Base-by-base conservation (phyloP, 2,329 filamentous ascomycete species). In the Madurella fahalii region DNA sequence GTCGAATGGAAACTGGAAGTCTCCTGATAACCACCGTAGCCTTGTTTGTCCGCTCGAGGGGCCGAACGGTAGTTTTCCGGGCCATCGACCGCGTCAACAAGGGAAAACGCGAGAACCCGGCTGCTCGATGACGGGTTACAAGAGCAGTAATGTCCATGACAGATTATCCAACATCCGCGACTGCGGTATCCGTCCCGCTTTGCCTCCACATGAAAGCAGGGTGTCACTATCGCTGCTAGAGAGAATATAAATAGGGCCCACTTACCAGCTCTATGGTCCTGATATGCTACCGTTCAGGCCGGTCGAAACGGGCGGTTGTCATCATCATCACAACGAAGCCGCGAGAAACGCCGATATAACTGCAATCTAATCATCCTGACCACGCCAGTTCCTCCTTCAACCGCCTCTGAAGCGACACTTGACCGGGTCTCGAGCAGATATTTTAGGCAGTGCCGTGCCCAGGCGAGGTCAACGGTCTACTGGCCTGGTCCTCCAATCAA, bases 281-380 rank as follows among this genome's bases (percentile, higher is more conserved):
- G 53, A 58, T 48, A 51, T 58, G 37, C 39, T 30, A 12, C 16
- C 43, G 25, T 25, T 25, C 25, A 56, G 56, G 56, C 56, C 56
- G 56, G 53, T 37, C 50, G 50, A 47, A 39, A 58, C 50, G 32
- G 32, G 53, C 44, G 50, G 48, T 40, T 31, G 42, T 44, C 47
- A 52, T 52, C 50, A 32, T 47, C 41, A 30, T 57, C 54, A 57
- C 54, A 53, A n/a, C 40, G 53, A 16, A 46, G 41, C 51, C 52
- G 43, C 47, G 37, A 53, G 20, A 50, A 37, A 47, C 25, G 52
- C 31, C 45, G 40, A 34, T 40, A 48, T 47, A 17, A 41, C 15
- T 45, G 43, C 44, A 37, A 8, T 46, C 47, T 50, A 50, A 58
- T 42, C 37, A 9, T 50, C n/a, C 18, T 44, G 31, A 43, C 30